phyloP scores from a whole-genome alignment of 345 rosid species.

The Kernera saxatilis region DNA sequence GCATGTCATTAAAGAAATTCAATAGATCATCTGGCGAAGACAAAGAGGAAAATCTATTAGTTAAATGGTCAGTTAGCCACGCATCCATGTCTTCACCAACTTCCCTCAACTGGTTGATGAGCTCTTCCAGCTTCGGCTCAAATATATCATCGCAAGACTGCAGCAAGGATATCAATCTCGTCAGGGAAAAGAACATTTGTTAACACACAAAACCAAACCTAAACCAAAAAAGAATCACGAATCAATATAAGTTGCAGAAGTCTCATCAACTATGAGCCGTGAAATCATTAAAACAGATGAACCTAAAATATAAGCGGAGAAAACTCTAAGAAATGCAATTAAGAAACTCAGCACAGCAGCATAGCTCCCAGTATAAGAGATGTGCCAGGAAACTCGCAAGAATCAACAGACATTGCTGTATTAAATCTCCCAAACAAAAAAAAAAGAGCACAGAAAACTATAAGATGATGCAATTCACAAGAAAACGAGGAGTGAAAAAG shows the following conservation, averaged over 20 bases:
- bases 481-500: neutral
- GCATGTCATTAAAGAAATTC: conserved; percentile 69
- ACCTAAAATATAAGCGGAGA: neutral
- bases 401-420: neutral
- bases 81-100: conserved; percentile 54
- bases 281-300: neutral
- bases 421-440: too few species aligned
- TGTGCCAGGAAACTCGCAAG: neutral
- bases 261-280: neutral
- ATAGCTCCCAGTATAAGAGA: neutral
- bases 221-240: neutral
- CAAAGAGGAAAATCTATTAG: conserved; percentile 54
- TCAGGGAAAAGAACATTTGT: neutral
- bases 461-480: neutral
- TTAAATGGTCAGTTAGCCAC: conserved; percentile 66
- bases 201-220: neutral
- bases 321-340: neutral
- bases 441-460: neutral
- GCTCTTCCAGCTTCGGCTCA: conserved; percentile 79
- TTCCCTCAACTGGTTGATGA: conserved; percentile 62
- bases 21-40: conserved; percentile 77
- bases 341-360: neutral
- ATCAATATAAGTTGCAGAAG: neutral
- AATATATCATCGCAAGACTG: conserved; percentile 76
- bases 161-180: conserved; percentile 11